A percentile compares a stretch with the other conserved stretches of the same genome.
Evolutionary conservation across 2,329 filamentous ascomycete genomes (phyloP).

Genomic region (Magnaporthiopsis poae): DNA sequence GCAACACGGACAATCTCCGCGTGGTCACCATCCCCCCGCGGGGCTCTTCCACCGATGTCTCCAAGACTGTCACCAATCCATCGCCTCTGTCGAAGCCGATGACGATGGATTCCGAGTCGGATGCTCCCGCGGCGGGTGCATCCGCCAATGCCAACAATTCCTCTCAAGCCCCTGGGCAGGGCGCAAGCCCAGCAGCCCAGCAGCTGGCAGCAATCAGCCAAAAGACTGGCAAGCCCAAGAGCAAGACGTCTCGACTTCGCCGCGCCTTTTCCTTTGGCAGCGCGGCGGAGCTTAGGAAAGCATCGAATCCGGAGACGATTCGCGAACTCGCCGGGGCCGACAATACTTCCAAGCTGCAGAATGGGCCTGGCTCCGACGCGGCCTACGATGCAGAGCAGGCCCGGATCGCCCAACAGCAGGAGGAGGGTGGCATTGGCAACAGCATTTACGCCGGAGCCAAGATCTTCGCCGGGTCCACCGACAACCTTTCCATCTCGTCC

Average conservation of each 20-base stretch:
- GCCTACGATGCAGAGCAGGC: conserved; percentile 79
- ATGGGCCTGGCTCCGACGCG: conserved; percentile 52
- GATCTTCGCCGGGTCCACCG: conserved; percentile 81
- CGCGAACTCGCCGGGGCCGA: neutral
- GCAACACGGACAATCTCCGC: conserved; percentile 43
- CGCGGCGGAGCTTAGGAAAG: conserved; percentile 76
- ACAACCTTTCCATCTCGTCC: conserved; percentile 86
- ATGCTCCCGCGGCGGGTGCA: conserved; percentile 8
- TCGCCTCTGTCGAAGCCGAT: conserved; percentile 67
- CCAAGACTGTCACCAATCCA: conserved; percentile 55
- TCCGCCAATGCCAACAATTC: conserved; percentile 1
- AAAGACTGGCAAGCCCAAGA: conserved; percentile 66
- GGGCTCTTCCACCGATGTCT: conserved; percentile 54
- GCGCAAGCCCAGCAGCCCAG: conserved; percentile 64
- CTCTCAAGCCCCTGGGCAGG: conserved; percentile 19
- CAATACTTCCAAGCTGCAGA: conserved; percentile 47
- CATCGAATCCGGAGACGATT: conserved; percentile 38
- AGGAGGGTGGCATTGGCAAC: conserved; percentile 81
- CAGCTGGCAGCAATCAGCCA: conserved; percentile 81
- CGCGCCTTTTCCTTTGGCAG: conserved; percentile 95
- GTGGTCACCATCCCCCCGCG: conserved; percentile 50
- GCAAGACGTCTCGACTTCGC: conserved; percentile 75
- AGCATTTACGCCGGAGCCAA: conserved; percentile 85
- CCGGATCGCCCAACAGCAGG: conserved; percentile 83
- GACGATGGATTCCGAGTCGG: conserved; percentile 48